phyloP scores from a whole-genome alignment of 2,329 filamentous ascomycete species.

The Aspergillus bombycis region DNA sequence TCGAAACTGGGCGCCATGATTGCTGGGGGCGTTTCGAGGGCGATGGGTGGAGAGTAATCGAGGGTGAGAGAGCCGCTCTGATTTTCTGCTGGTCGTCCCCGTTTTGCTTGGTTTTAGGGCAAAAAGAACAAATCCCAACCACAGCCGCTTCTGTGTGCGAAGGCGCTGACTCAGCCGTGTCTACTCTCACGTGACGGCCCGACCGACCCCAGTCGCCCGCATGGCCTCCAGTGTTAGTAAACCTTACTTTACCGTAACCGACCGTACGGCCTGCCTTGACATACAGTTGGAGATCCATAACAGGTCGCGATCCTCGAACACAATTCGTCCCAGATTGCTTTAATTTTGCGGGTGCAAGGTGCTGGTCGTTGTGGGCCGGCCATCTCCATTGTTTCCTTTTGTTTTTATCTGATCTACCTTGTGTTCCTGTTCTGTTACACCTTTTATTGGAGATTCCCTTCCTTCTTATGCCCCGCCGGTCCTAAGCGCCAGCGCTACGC shows the following conservation, averaged over 20 bases:
- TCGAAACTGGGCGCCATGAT: slow-evolving; percentile 95
- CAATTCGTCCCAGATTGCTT: slow-evolving; percentile 14
- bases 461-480: slow-evolving; percentile 39
- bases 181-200: neutral
- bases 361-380: slow-evolving; percentile 20
- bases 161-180: slow-evolving; percentile 6
- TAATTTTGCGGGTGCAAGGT: slow-evolving; percentile 14
- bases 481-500: slow-evolving; percentile 41
- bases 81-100: slow-evolving; percentile 34
- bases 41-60: slow-evolving; percentile 20
- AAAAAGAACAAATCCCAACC: slow-evolving; percentile 38
- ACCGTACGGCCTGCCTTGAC: slow-evolving; percentile 8
- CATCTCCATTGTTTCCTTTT: slow-evolving; percentile 13
- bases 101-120: slow-evolving; percentile 33
- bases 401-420: slow-evolving; percentile 7
- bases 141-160: slow-evolving; percentile 38
- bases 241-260: slow-evolving; percentile 12
- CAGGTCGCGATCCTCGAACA: slow-evolving; percentile 15
- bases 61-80: slow-evolving; percentile 30
- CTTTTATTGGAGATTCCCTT: slow-evolving; percentile 10
- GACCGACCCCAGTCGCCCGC: slow-evolving; percentile 12
- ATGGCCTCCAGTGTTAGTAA: slow-evolving; percentile 10
- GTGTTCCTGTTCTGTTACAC: slow-evolving; percentile 1
- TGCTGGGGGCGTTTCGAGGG: slow-evolving; percentile 36
- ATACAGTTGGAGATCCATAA: slow-evolving; percentile 18